phyloP scores from a whole-genome alignment of 306 rosid genomes.

The Echinosophora koreensis region DNA sequence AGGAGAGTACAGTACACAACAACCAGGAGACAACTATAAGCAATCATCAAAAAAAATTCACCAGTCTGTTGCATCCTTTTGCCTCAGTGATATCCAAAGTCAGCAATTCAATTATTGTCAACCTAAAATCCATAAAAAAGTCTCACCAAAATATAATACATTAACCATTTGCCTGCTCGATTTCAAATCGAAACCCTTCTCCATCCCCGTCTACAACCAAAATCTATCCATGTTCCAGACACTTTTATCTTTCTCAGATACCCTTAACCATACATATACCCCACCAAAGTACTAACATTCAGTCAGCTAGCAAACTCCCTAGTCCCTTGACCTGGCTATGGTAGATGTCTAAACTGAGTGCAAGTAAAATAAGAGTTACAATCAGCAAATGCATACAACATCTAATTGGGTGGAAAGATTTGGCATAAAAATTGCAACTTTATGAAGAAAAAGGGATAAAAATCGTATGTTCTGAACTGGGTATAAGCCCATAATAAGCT shows the following conservation, averaged over 20 bases:
- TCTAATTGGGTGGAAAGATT: neutral
- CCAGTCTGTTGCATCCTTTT: neutral
- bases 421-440: too few species aligned
- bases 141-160: too few species aligned
- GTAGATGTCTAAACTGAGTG: neutral
- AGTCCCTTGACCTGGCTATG: too few species aligned
- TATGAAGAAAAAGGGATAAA: neutral
- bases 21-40: neutral
- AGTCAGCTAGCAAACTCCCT: neutral
- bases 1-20: neutral
- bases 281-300: neutral
- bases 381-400: neutral
- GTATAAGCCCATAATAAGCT: neutral
- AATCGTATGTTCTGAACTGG: neutral
- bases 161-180: neutral
- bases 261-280: neutral
- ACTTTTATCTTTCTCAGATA: neutral
- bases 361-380: neutral
- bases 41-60: neutral
- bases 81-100: slow-evolving; percentile 8
- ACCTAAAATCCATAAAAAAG: neutral
- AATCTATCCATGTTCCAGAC: neutral
- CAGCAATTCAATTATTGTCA: neutral
- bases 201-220: neutral
- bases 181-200: slow-evolving; percentile 35